Conservation (phyloP, 2,329 filamentous ascomycete species). For the Aspergillus costaricaensis region DNA sequence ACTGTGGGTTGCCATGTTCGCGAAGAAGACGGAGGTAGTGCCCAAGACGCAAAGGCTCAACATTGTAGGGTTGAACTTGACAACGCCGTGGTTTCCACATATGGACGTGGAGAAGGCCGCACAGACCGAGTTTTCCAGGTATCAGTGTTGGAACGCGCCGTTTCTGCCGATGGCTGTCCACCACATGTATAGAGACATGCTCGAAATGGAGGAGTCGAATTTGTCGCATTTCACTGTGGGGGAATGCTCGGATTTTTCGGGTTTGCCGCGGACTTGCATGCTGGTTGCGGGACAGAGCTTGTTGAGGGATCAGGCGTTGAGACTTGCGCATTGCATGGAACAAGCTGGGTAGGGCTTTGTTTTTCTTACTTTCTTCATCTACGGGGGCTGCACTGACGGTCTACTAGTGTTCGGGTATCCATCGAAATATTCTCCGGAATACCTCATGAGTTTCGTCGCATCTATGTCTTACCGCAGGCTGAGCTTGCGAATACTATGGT, state of each 20-base stretch:
- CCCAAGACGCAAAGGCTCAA: slow-evolving; percentile 38
- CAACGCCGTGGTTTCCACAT: slow-evolving; percentile 38
- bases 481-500: slow-evolving; percentile 31
- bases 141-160: slow-evolving; percentile 52
- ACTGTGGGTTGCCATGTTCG: slow-evolving; percentile 42
- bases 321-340: slow-evolving; percentile 48
- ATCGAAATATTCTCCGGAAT: slow-evolving; percentile 54
- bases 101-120: slow-evolving; percentile 35
- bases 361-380: background rate
- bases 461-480: slow-evolving; percentile 26
- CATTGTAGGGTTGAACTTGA: slow-evolving; percentile 51
- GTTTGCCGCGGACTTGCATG: slow-evolving; percentile 49
- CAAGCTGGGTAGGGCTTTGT: slow-evolving; percentile 45
- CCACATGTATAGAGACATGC: slow-evolving; percentile 32
- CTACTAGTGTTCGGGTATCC: slow-evolving; percentile 50
- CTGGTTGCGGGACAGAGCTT: slow-evolving; percentile 52
- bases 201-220: slow-evolving; percentile 27
- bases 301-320: slow-evolving; percentile 52
- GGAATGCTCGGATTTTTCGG: slow-evolving; percentile 47
- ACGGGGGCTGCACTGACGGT: background rate
- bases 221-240: slow-evolving; percentile 25
- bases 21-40: slow-evolving; percentile 42
- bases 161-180: slow-evolving; percentile 48
- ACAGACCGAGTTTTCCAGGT: slow-evolving; percentile 46
- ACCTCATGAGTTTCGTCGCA: slow-evolving; percentile 54